phyloP scores from a whole-genome alignment of 352 stramenopile species.

The Globisporangium paroecandrum region DNA sequence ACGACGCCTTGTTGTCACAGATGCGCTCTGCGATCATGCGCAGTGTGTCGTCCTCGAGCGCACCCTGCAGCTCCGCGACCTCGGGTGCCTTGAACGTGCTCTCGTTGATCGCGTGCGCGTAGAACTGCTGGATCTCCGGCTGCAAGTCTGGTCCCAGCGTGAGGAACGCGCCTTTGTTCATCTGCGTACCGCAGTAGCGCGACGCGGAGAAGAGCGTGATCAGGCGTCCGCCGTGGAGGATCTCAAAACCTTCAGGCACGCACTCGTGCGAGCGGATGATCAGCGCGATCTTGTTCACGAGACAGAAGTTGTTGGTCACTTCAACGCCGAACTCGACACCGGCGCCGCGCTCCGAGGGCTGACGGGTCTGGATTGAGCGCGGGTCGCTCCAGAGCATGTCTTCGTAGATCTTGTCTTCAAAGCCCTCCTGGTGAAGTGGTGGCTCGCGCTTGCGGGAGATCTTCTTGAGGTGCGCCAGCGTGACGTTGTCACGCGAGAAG shows the following conservation, averaged over 20 bases:
- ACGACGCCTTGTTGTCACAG: conserved; percentile 87
- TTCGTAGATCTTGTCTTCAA: conserved; percentile 93
- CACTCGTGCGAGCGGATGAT: conserved; percentile 94
- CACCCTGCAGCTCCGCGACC: conserved; percentile 68
- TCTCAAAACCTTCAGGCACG: conserved; percentile 90
- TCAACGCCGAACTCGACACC: conserved; percentile 92
- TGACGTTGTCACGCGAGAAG: conserved; percentile 91
- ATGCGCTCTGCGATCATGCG: conserved; percentile 93
- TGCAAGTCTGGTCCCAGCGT: conserved; percentile 88
- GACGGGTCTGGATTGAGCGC: conserved; percentile 64
- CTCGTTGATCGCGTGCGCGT: conserved; percentile 84
- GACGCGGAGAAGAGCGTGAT: conserved; percentile 93
- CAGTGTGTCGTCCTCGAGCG: conserved; percentile 87
- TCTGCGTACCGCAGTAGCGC: conserved; percentile 90
- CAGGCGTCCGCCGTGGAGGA: conserved; percentile 81
- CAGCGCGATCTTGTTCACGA: conserved; percentile 91
- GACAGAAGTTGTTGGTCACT: conserved; percentile 92
- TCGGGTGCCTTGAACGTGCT: conserved; percentile 71
- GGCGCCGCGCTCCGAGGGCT: conserved; percentile 84
- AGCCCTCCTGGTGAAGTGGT: conserved; percentile 81
- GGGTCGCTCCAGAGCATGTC: conserved; percentile 93
- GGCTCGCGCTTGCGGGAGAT: conserved; percentile 91
- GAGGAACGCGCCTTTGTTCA: conserved; percentile 92
- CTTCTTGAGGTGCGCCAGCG: conserved; percentile 84
- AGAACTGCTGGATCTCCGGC: conserved; percentile 94